These are phyloP conservation scores for Termitomyces titanicus DNA, from an alignment of 768 basidiomycete species.

Conservation along the genomic window DNA sequence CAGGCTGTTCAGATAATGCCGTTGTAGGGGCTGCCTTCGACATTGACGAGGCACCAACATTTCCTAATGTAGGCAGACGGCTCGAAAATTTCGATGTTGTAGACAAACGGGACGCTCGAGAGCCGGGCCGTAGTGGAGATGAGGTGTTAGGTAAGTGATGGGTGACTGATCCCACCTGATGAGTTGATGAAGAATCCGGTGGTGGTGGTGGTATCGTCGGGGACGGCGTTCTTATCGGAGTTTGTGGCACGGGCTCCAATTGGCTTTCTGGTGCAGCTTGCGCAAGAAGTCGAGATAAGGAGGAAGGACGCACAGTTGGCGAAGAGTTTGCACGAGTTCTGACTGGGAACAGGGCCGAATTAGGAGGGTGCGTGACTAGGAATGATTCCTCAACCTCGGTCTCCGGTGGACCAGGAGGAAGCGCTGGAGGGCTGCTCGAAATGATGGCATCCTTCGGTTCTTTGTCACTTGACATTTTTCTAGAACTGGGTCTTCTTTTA, in stretches of 20 bases:
- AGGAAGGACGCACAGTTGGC: slow-evolving; percentile 70
- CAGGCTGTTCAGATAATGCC: slow-evolving; percentile 55
- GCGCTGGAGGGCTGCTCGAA: slow-evolving; percentile 33
- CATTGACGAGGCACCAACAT: slow-evolving; percentile 36
- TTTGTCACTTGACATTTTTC: slow-evolving; percentile 45
- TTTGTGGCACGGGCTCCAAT: slow-evolving; percentile 19
- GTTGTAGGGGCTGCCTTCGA: slow-evolving; percentile 67
- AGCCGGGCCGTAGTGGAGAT: slow-evolving; percentile 68
- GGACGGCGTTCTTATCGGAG: slow-evolving; percentile 29
- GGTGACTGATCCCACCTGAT: slow-evolving; percentile 30
- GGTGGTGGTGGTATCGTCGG: slow-evolving; percentile 29
- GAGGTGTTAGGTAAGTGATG: slow-evolving; percentile 33
- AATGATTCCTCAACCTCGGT: slow-evolving; percentile 75
- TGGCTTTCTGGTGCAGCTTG: slow-evolving; percentile 55
- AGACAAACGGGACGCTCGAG: slow-evolving; percentile 68
- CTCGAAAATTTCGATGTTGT: slow-evolving; percentile 68
- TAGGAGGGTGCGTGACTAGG: slow-evolving; percentile 59
- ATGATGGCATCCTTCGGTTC: slow-evolving; percentile 31
- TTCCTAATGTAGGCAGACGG: slow-evolving; percentile 58
- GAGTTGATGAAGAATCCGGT: slow-evolving; percentile 34
- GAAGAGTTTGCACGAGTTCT: slow-evolving; percentile 66
- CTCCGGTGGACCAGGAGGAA: slow-evolving; percentile 61
- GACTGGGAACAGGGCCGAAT: slow-evolving; percentile 61
- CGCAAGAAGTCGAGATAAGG: slow-evolving; percentile 73
- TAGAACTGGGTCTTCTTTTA: slow-evolving; percentile 53